A percentile compares a stretch with the other conserved stretches of the same genome.
These are phyloP conservation scores for Zygosaccharomyces siamensis DNA, from an alignment of 805 yeast genomes.

Conservation along the genomic window DNA sequence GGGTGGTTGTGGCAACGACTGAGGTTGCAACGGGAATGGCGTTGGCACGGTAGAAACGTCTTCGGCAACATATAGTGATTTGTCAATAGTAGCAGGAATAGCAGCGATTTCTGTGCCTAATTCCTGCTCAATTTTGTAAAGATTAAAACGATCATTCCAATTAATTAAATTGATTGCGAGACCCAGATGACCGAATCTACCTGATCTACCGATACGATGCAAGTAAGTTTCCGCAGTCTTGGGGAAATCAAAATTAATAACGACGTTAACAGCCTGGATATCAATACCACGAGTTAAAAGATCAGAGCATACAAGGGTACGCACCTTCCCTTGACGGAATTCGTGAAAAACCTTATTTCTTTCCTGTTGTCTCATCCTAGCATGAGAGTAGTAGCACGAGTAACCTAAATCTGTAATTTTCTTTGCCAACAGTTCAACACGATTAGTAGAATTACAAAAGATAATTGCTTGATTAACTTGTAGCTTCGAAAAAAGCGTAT, in stretches of 20 bases:
- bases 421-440: conserved; percentile 93
- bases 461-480: conserved; percentile 96
- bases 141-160: conserved; percentile 92
- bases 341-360: conserved; percentile 98
- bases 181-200: conserved; percentile 98
- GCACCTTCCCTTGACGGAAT: conserved; percentile 95
- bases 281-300: conserved; percentile 96
- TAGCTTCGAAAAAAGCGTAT: conserved; percentile 87
- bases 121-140: conserved; percentile 94
- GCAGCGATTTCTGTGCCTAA: conserved; percentile 96
- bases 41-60: conserved; percentile 71
- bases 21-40: conserved; percentile 65
- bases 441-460: conserved; percentile 92
- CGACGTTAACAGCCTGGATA: conserved; percentile 97
- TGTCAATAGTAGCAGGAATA: conserved; percentile 90
- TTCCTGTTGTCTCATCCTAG: conserved; percentile 94
- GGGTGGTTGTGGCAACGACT: conserved; percentile 32
- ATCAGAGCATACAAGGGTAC: conserved; percentile 96
- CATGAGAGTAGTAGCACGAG: conserved; percentile 95
- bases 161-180: conserved; percentile 93
- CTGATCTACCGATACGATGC: conserved; percentile 98
- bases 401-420: conserved; percentile 95
- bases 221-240: conserved; percentile 95
- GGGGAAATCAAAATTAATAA: conserved; percentile 96
- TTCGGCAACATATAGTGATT: conserved; percentile 80